Evolutionary conservation across 495 filamentous ascomycete species (phyloP).

Genomic region (Neurospora sp.): DNA sequence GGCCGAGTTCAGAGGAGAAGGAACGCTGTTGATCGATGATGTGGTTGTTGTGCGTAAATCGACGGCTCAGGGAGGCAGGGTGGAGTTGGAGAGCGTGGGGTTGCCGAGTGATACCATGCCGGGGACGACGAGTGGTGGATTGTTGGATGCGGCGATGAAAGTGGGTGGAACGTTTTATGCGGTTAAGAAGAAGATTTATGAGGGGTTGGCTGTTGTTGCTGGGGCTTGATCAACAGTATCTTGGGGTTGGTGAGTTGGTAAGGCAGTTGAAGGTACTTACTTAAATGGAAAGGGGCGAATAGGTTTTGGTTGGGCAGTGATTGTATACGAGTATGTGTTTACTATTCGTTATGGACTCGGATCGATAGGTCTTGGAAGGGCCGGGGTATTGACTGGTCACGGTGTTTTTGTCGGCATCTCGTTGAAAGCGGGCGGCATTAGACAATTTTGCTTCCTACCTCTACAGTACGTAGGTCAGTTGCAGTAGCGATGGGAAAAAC

Average conservation of each 20-base stretch:
- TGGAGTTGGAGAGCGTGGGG: constrained; percentile 80
- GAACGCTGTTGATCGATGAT: constrained; percentile 80
- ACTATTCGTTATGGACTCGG: no score
- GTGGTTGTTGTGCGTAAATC: constrained; percentile 82
- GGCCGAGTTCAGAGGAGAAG: constrained; percentile 90
- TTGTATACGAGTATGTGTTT: neutral
- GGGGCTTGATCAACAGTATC: constrained; percentile 9
- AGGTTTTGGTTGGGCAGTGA: neutral
- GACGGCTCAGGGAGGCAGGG: constrained; percentile 54
- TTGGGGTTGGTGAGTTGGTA: no score
- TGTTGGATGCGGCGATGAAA: neutral
- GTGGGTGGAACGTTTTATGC: constrained; percentile 20
- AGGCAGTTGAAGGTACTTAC: no score
- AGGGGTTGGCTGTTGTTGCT: constrained; percentile 26
- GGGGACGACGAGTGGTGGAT: neutral
- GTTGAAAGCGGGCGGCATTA: neutral
- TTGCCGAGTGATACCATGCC: constrained; percentile 17
- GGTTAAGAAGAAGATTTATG: constrained; percentile 24
- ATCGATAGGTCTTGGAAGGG: no score
- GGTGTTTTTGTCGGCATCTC: neutral
- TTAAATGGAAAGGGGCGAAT: no score
- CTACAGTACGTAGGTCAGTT: neutral
- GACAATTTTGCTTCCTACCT: neutral
- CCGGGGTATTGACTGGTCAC: no score
- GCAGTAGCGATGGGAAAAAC: neutral